A percentile compares a stretch with the other conserved stretches of the same genome.
phyloP scores from a whole-genome alignment of 169 alveolate species.

The Plasmodium adleri region DNA sequence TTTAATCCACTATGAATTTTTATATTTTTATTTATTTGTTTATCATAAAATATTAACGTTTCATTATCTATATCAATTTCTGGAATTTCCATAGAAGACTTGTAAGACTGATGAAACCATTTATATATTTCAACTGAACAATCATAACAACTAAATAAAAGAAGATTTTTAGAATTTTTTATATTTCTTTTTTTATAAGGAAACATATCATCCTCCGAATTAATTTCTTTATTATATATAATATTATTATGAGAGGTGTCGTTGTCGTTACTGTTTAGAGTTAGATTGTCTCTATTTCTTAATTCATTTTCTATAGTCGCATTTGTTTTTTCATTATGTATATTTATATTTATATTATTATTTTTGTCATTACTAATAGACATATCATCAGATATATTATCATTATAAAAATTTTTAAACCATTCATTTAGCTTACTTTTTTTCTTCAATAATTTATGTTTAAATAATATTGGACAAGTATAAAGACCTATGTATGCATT shows the following conservation, averaged over 20 bases:
- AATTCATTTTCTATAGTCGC: slow-evolving; percentile 45
- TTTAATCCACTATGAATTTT: slow-evolving; percentile 76
- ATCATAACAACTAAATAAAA: slow-evolving; percentile 67
- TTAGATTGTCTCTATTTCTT: slow-evolving; percentile 37
- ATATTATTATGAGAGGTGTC: not conserved
- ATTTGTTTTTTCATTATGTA: slow-evolving; percentile 27
- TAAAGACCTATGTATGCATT: slow-evolving; percentile 77
- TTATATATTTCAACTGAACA: slow-evolving; percentile 74
- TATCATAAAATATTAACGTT: slow-evolving; percentile 77
- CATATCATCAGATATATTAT: slow-evolving; percentile 24
- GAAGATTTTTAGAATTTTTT: slow-evolving; percentile 10
- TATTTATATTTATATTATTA: slow-evolving; percentile 1
- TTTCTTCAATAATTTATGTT: slow-evolving; percentile 64
- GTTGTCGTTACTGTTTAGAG: slow-evolving; percentile 9
- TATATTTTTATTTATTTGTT: slow-evolving; percentile 72
- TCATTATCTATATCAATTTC: slow-evolving; percentile 76
- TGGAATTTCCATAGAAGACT: slow-evolving; percentile 75
- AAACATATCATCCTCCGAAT: not conserved
- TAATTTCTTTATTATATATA: not conserved
- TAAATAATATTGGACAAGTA: slow-evolving; percentile 74
- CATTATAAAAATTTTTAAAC: slow-evolving; percentile 56
- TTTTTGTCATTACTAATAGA: slow-evolving; percentile 31
- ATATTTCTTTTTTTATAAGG: not conserved
- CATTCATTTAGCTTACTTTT: slow-evolving; percentile 64
- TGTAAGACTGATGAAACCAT: slow-evolving; percentile 77